These are phyloP conservation scores for Verticillium klebahnii DNA, from an alignment of 2,329 filamentous ascomycete species.

Conservation along the genomic window DNA sequence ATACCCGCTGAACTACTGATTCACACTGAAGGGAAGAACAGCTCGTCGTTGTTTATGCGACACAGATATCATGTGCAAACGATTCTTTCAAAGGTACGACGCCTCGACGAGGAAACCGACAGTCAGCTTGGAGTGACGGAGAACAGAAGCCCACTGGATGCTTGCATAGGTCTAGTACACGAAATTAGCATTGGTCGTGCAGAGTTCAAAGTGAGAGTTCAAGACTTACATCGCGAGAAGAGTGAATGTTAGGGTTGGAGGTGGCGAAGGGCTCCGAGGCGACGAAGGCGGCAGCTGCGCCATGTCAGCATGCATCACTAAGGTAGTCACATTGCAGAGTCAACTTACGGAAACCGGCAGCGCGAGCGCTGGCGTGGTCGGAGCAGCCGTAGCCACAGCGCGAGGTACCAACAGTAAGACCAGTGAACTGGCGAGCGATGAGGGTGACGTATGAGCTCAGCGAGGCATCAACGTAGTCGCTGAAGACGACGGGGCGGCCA, in stretches of 20 bases:
- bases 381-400: conserved; percentile 39
- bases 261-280: conserved; percentile 24
- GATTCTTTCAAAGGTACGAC: not conserved
- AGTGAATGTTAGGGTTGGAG: conserved; percentile 26
- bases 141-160: conserved; percentile 12
- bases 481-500: conserved; percentile 35
- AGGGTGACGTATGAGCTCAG: conserved; percentile 33
- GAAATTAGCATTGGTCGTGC: not conserved
- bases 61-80: too few species aligned
- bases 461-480: conserved; percentile 36
- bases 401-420: conserved; percentile 30
- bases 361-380: conserved; percentile 29
- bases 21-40: too few species aligned
- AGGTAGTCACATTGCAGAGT: not conserved
- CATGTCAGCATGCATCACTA: not conserved
- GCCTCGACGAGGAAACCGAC: conserved; percentile 28
- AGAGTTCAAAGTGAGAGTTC: not conserved
- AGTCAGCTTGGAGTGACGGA: conserved; percentile 24
- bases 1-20: too few species aligned
- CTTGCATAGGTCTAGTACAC: not conserved
- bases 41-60: too few species aligned
- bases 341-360: conserved; percentile 32
- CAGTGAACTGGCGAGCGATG: conserved; percentile 23
- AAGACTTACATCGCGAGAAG: conserved; percentile 16
- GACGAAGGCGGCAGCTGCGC: conserved; percentile 23